Evolutionary conservation across 208 protist genomes (phyloP).

Genomic region (Vickermania ingenoplastis): DNA sequence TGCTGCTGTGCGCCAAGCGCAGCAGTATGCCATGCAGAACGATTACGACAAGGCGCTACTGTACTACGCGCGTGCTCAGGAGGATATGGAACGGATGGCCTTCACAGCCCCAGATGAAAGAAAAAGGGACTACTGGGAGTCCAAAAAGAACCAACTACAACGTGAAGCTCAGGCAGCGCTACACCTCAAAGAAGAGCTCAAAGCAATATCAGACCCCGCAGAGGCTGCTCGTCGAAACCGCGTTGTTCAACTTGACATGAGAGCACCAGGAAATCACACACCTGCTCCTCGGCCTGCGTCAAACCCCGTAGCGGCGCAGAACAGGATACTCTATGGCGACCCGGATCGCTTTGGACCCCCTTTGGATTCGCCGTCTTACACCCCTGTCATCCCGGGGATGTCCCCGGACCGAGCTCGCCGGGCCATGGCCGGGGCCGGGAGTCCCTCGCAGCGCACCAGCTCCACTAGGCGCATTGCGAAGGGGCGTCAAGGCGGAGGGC

Average conservation of each 20-base stretch:
- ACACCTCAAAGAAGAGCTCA: neutral
- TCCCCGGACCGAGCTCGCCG: neutral
- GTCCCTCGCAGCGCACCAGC: neutral
- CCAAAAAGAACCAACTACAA: neutral
- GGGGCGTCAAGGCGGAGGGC: neutral
- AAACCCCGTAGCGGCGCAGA: conserved; percentile 9
- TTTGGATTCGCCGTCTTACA: conserved; percentile 14
- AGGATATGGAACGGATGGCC: conserved; percentile 18
- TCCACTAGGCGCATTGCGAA: neutral
- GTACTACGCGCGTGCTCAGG: conserved; percentile 38
- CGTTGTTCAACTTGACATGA: neutral
- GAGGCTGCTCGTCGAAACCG: neutral
- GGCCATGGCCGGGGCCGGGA: neutral
- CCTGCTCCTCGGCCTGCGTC: neutral
- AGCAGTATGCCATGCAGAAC: conserved; percentile 46
- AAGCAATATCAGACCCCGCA: neutral
- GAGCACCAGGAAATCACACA: neutral
- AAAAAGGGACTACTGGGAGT: neutral
- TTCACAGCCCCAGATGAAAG: neutral
- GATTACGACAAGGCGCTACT: conserved; percentile 56
- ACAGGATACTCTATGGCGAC: conserved; percentile 67
- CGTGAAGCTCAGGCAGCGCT: neutral
- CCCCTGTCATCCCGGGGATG: neutral
- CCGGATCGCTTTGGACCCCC: conserved; percentile 70
- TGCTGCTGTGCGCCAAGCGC: conserved; percentile 39